Base-by-base conservation (phyloP, 306 rosid genomes). In the Castanea mollissima region DNA sequence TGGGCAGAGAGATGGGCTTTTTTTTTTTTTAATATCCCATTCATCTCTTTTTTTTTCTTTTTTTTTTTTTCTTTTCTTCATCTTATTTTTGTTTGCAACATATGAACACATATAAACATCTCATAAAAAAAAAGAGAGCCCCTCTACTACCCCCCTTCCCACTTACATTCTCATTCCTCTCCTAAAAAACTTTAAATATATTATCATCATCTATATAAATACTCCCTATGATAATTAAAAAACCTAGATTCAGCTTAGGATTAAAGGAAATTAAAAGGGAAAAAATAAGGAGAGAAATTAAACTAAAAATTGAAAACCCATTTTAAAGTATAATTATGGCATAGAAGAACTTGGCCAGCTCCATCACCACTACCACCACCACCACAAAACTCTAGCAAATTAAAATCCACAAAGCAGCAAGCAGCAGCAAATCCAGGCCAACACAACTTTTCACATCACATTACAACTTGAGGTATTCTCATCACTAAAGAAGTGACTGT, bases 401-500 rank as follows among this genome's bases (percentile, higher is more conserved):
- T 23, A 27, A 44, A 49, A 11, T 7, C 46, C 70, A 79, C 79
- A 77, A n/a, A 70, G 63, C 55, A 31, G 7, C 73, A 25, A 57
- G 78, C 32, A 63, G 55, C 54, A 46, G 54, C 54, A 49, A 49
- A 49, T 49, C 54, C 16, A 49, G 54, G 20, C 49, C 44, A 29
- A 31, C 27, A 19, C 60, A 31, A 1, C 27, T 46, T 41, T 55
- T 93, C 90, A 94, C 98, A 94, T 94, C 29, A 94, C 67, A 76
- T 49, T 82, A 85, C 98, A 94, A 58, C 92, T 84, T 55, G 94
- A 81, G 20, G 98, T 79, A 80, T 90, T 90, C 70, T 94, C 98
- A 65, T 93, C 97, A 76, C 90, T 89, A 88, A 89, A 93, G 65
- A 65, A 76, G 76, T 85, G 78, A 5, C 92, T 34, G 68, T 89